A percentile compares a stretch with the other conserved stretches of the same genome.
These are phyloP conservation scores for Erythrobasidium hasegawianum DNA, from an alignment of 1,284 basidiomycete species.

Conservation along the genomic window DNA sequence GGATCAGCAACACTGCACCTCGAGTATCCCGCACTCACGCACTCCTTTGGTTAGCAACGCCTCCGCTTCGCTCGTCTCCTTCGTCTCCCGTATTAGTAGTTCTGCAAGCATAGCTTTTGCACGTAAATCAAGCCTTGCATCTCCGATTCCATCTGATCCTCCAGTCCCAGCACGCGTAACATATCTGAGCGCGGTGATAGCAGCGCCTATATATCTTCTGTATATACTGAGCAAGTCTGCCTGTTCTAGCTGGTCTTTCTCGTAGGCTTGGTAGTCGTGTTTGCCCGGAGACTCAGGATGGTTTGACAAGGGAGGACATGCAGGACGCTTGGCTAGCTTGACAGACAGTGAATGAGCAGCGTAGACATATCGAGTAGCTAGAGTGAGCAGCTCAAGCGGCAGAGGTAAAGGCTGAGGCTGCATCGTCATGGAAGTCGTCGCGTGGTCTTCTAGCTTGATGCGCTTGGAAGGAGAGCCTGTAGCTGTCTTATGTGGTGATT, in stretches of 20 bases:
- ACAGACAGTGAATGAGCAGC: constrained; percentile 10
- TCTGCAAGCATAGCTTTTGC: constrained; percentile 27
- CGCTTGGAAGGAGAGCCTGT: no score
- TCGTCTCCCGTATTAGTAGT: constrained; percentile 21
- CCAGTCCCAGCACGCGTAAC: constrained; percentile 10
- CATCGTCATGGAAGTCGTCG: no score
- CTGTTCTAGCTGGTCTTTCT: neutral
- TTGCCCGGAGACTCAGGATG: neutral
- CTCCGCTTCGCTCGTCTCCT: constrained; percentile 6
- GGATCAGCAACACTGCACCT: no score
- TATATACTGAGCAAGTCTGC: constrained; percentile 9
- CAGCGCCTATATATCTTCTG: constrained; percentile 20
- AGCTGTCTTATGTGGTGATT: no score
- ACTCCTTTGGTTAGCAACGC: constrained; percentile 17
- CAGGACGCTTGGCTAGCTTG: constrained; percentile 3
- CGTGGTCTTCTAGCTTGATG: no score
- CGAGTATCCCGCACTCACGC: no score
- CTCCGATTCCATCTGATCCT: constrained; percentile 1
- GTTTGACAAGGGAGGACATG: neutral
- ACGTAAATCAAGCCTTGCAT: constrained; percentile 7
- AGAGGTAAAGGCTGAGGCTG: constrained; percentile 1
- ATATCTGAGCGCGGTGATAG: neutral
- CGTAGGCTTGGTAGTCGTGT: neutral
- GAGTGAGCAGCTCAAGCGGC: constrained; percentile 11
- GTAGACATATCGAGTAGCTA: constrained; percentile 20